Conservation (phyloP, 805 yeast genomes). For the Saccharomycopsis sp. region DNA sequence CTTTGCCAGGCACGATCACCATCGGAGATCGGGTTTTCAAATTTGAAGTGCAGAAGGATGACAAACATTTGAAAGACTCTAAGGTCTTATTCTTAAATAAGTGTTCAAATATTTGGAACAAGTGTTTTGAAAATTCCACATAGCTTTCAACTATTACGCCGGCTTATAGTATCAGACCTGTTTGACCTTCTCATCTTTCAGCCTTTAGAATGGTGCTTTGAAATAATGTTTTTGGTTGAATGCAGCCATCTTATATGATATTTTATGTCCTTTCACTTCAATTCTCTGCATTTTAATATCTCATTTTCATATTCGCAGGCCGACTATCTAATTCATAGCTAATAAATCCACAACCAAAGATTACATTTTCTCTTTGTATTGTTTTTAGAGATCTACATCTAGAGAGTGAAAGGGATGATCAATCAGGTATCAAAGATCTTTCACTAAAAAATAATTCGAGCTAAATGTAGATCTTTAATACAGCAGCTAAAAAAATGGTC, state of each 20-base stretch:
- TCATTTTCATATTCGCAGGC: neutral
- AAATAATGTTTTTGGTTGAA: too few species aligned
- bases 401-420: too few species aligned
- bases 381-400: too few species aligned
- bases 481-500: constrained; percentile 37
- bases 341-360: too few species aligned
- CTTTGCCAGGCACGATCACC: neutral
- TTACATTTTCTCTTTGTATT: too few species aligned
- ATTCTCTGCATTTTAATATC: neutral
- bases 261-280: neutral
- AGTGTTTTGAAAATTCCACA: neutral
- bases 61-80: constrained; percentile 2
- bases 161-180: neutral
- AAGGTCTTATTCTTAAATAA: constrained; percentile 12
- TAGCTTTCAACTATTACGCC: neutral
- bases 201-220: too few species aligned
- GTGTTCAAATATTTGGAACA: constrained; percentile 12
- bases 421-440: too few species aligned
- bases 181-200: neutral
- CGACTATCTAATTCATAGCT: neutral
- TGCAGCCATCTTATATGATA: too few species aligned
- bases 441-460: too few species aligned
- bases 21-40: constrained; percentile 2
- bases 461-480: too few species aligned
- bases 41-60: constrained; percentile 6